phyloP scores from a whole-genome alignment of 192 early-diverging fungal genomes.

The Haplosporangium gracile region DNA sequence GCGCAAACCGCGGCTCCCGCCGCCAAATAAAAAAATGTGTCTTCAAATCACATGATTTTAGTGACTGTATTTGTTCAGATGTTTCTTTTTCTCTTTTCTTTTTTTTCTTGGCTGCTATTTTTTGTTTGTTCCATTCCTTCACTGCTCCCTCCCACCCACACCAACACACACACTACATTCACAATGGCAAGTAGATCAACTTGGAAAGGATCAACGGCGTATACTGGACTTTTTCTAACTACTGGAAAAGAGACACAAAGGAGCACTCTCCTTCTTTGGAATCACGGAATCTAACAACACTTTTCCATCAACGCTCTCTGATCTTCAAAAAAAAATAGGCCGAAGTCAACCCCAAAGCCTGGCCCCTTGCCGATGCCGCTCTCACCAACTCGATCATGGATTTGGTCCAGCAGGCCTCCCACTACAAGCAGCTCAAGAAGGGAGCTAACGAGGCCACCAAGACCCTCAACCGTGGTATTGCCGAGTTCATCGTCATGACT shows the following conservation, averaged over 20 bases:
- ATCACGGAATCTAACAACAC: background rate
- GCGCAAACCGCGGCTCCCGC: background rate
- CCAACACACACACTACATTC: background rate
- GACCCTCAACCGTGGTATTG: slow-evolving; percentile 98
- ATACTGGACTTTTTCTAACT: background rate
- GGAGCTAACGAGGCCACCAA: slow-evolving; percentile 99
- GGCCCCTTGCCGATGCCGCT: slow-evolving; percentile 91
- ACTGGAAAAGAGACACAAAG: background rate
- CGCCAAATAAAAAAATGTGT: background rate
- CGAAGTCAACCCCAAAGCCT: slow-evolving; percentile 79
- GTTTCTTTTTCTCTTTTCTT: background rate
- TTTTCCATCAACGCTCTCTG: too few relatives aligned
- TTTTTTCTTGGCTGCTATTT: background rate
- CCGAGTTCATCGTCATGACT: slow-evolving; percentile 99
- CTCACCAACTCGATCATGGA: slow-evolving; percentile 95
- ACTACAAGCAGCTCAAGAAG: slow-evolving; percentile 99
- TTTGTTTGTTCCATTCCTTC: slow-evolving; percentile 2
- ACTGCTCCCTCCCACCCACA: background rate
- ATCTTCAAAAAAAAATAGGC: slow-evolving; percentile 85
- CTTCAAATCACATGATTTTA: background rate
- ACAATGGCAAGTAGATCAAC: slow-evolving; percentile 6
- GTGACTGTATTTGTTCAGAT: background rate
- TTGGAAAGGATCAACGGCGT: background rate
- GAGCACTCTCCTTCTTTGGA: background rate
- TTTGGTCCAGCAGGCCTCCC: slow-evolving; percentile 97